Percentiles rank a stretch among this genome's conserved stretches.
Evolutionary conservation across 176 grass and related monocot species (phyloP).

Genomic region (Paspalum notatum): DNA sequence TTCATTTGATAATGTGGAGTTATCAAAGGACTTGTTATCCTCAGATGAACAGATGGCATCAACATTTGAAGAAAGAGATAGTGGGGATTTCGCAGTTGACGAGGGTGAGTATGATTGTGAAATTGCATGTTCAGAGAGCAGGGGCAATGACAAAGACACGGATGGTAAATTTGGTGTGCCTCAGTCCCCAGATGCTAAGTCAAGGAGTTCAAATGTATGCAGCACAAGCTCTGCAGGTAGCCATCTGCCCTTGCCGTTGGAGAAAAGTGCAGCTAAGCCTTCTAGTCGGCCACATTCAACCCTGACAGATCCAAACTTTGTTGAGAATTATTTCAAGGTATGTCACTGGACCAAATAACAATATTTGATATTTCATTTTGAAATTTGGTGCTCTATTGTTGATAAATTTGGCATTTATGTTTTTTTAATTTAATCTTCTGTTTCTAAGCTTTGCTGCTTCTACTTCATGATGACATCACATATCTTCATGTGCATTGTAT

Average conservation of each 20-base stretch:
- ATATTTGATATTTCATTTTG: conserved; percentile 10
- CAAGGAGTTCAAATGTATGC: conserved; percentile 51
- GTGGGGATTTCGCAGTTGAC: conserved; percentile 36
- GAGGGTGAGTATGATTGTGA: conserved; percentile 46
- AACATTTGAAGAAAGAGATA: conserved; percentile 39
- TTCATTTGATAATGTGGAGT: conserved; percentile 37
- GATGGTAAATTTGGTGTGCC: conserved; percentile 30
- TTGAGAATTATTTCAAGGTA: conserved; percentile 98
- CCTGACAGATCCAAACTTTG: conserved; percentile 89
- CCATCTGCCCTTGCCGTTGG: conserved; percentile 25
- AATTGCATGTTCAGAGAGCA: conserved; percentile 49
- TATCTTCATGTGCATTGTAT: background rate
- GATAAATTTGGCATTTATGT: conserved; percentile 3
- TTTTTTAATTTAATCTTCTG: conserved; percentile 15
- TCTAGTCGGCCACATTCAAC: conserved; percentile 73
- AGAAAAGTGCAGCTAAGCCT: conserved; percentile 50
- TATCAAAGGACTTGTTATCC: conserved; percentile 41
- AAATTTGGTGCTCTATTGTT: conserved; percentile 1
- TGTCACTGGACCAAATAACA: conserved; percentile 26
- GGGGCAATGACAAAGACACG: conserved; percentile 29
- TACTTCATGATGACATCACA: background rate
- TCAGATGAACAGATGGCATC: conserved; percentile 43
- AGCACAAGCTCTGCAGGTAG: conserved; percentile 46
- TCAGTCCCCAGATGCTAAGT: conserved; percentile 46
- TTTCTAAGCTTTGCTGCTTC: conserved; percentile 34